A percentile compares a stretch with the other conserved stretches of the same genome.
These are phyloP conservation scores for Aspergillus bombycis DNA, from an alignment of 2,329 filamentous ascomycete species.

Conservation along the genomic window DNA sequence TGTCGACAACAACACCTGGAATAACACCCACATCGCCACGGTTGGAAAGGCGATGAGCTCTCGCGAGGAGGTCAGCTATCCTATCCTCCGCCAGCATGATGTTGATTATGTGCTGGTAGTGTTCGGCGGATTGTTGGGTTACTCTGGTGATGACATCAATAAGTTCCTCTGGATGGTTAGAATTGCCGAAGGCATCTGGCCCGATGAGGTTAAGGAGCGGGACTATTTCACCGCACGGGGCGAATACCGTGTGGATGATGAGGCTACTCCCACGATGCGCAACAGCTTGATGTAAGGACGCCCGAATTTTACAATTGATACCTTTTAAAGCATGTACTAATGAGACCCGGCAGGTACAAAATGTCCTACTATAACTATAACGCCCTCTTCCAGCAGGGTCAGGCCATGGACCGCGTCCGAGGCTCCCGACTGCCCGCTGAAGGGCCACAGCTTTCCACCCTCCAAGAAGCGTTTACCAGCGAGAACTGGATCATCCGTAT, in stretches of 20 bases:
- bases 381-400: conserved; percentile 84
- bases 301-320: neutral
- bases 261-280: conserved; percentile 94
- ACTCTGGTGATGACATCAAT: conserved; percentile 98
- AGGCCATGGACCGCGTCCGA: conserved; percentile 88
- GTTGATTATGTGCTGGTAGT: conserved; percentile 98
- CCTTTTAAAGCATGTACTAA: conserved; percentile 22
- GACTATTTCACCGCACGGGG: conserved; percentile 92
- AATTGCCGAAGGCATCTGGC: conserved; percentile 99
- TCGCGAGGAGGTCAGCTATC: conserved; percentile 95
- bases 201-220: conserved; percentile 97
- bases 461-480: conserved; percentile 97
- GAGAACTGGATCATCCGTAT: conserved; percentile 99
- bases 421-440: conserved; percentile 77
- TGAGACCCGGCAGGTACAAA: conserved; percentile 76
- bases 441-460: conserved; percentile 79
- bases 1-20: conserved; percentile 99
- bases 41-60: conserved; percentile 99
- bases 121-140: conserved; percentile 92
- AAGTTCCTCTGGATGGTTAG: conserved; percentile 99
- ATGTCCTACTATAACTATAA: conserved; percentile 99
- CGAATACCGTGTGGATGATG: conserved; percentile 92
- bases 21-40: conserved; percentile 99
- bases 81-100: conserved; percentile 97
- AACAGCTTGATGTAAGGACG: conserved; percentile 91